phyloP scores from a whole-genome alignment of 129 eudicot species.

The Pulicaria dysenterica region DNA sequence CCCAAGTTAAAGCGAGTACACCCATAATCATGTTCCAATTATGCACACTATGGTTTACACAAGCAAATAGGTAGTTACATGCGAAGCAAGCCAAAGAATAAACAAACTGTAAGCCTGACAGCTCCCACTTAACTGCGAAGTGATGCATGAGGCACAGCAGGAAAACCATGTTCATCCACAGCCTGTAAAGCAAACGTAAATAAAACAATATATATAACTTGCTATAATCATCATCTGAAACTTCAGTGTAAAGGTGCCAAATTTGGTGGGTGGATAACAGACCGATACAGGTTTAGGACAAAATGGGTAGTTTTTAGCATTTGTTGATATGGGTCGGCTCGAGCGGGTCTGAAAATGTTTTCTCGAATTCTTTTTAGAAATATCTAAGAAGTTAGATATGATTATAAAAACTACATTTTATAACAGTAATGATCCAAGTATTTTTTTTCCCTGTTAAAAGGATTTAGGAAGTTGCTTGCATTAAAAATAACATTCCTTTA shows the following conservation, averaged over 20 bases:
- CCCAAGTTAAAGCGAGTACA: constrained; percentile 20
- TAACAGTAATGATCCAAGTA: background rate
- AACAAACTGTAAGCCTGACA: constrained; percentile 2
- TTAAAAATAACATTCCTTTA: background rate
- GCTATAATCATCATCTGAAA: background rate
- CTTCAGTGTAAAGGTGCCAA: background rate
- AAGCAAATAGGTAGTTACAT: constrained; percentile 7
- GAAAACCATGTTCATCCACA: constrained; percentile 91
- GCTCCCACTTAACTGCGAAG: constrained; percentile 58
- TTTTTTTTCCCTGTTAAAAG: background rate
- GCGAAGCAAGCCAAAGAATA: constrained; percentile 13
- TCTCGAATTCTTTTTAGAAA: background rate
- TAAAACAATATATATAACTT: background rate
- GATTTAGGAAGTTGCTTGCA: background rate
- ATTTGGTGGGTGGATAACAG: background rate
- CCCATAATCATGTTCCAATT: constrained; percentile 25
- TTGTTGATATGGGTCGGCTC: background rate
- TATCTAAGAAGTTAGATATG: background rate
- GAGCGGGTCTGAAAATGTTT: background rate
- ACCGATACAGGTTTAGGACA: background rate
- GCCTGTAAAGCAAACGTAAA: constrained; percentile 48
- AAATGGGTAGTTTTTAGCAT: background rate
- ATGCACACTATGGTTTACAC: constrained; percentile 43
- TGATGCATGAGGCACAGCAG: constrained; percentile 84
- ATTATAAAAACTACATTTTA: background rate